These are phyloP conservation scores for Diversispora eburnea DNA, from an alignment of 192 early-diverging fungal genomes.

Conservation along the genomic window DNA sequence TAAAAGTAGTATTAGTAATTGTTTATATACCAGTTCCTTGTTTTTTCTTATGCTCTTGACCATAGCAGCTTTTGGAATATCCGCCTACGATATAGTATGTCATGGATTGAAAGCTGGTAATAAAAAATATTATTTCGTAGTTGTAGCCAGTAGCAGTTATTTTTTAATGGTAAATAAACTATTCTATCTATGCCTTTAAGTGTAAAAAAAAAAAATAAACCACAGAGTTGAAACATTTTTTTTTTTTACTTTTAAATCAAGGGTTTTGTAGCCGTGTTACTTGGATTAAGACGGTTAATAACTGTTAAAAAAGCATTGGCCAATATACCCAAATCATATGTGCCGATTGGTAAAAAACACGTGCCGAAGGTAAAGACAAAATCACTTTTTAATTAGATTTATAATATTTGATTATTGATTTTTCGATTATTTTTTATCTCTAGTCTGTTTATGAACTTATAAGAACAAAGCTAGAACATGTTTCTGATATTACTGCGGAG, in stretches of 20 bases:
- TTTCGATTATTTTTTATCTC: neutral
- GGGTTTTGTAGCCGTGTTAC: conserved; percentile 45
- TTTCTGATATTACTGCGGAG: conserved; percentile 36
- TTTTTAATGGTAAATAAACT: neutral
- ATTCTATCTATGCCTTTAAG: too few relatives aligned
- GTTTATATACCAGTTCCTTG: conserved; percentile 13
- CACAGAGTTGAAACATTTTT: neutral
- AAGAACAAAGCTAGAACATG: conserved; percentile 40
- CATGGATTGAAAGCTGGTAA: neutral
- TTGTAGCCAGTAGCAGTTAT: neutral
- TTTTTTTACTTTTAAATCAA: conserved; percentile 13
- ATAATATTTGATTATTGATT: neutral
- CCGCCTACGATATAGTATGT: conserved; percentile 11
- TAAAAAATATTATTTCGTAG: neutral
- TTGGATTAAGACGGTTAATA: conserved; percentile 49
- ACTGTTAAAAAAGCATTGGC: conserved; percentile 44
- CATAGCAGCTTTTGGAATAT: neutral
- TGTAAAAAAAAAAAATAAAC: neutral
- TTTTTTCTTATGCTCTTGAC: conserved; percentile 19
- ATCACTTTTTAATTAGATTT: neutral
- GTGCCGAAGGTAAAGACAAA: conserved; percentile 50
- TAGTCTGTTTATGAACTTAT: conserved; percentile 50
- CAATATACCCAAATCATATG: conserved; percentile 52
- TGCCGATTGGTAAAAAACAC: conserved; percentile 45
- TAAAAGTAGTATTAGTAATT: neutral